Base-by-base conservation (phyloP, 371 early-diverging fungal genomes). In the Blastocladiella emersonii region DNA sequence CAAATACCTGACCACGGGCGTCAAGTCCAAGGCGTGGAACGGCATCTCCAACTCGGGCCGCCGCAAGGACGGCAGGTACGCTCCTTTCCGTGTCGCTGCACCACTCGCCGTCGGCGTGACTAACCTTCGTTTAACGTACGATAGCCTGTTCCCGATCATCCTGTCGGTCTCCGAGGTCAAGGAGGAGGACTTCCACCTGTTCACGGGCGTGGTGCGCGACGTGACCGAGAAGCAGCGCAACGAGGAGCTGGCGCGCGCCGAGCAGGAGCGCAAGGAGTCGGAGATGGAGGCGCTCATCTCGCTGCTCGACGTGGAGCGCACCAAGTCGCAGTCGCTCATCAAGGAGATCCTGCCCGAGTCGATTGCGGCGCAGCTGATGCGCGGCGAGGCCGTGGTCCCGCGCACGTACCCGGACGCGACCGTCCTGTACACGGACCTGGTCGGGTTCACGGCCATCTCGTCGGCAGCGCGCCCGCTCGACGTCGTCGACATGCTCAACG, bases 191-290 rank as follows among this genome's bases (percentile, higher is more conserved):
- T 39, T 41, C 30, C 73, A 71, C 32, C 44, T 76, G 51, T 76
- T 76, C 57, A 76, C 76, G 21, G 76, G 73, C n/a, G 72, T 76
- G 27, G 60, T 69, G 15, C 59, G 73, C 5, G 75, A 76, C 61
- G 15, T 76, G 41, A 71, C 75, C 32, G 63, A 68, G 45, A 66
- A 74, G 48, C 21, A 56, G 61, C 56, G 35, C 32, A 41, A 32
- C 13, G 61, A 68, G 57, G 68, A 55, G 61, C 61, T n/a, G 27
- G 34, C 19, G 13, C 36, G 36, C 2, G 64, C 55, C 32, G n/a
- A 39, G 56, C 61, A 65, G 17, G n/a, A 3, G 27, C 21, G 21
- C 21, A 69, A 68, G 48, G 49, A 66, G 48, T 65, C 13, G 13
- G 68, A 68, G 34, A 39, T 68, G 21, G 51, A 25, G 12, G 23